A percentile compares a stretch with the other conserved stretches of the same genome.
Conservation (phyloP, 139 green algal genomes). For the Mychonastes homosphaera region DNA sequence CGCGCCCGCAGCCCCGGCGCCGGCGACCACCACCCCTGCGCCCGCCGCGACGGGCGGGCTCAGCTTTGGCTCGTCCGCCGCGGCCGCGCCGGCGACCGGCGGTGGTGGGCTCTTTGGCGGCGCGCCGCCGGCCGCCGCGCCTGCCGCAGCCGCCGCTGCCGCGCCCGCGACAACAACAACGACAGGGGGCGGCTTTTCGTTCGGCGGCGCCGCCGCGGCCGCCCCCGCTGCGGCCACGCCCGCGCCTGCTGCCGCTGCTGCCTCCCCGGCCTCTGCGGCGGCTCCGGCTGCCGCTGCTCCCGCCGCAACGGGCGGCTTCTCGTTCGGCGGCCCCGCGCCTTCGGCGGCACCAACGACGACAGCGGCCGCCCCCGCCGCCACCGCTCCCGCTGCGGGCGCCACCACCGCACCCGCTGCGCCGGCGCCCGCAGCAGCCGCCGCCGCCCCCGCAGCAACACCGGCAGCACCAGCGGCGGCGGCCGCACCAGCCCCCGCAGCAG, state of each 20-base stretch:
- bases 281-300: not conserved
- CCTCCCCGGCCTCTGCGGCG: not conserved
- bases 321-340: not conserved
- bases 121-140: not conserved
- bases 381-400: not conserved
- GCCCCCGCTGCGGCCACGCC: not conserved
- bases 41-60: too few relatives aligned
- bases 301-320: too few relatives aligned
- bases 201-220: not conserved
- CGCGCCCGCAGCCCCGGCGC: not conserved
- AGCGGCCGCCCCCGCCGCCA: not conserved
- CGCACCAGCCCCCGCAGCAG: not conserved
- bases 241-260: not conserved
- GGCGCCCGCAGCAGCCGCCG: constrained; percentile 4
- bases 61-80: too few relatives aligned
- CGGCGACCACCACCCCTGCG: not conserved
- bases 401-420: not conserved
- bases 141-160: not conserved
- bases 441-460: not conserved
- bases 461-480: not conserved
- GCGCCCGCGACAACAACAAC: too few relatives aligned
- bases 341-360: not conserved
- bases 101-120: too few relatives aligned
- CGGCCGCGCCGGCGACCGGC: too few relatives aligned
- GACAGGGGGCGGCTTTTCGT: too few relatives aligned